Conservation (phyloP, 371 early-diverging fungal species). For the Sporodiniella umbellata region DNA sequence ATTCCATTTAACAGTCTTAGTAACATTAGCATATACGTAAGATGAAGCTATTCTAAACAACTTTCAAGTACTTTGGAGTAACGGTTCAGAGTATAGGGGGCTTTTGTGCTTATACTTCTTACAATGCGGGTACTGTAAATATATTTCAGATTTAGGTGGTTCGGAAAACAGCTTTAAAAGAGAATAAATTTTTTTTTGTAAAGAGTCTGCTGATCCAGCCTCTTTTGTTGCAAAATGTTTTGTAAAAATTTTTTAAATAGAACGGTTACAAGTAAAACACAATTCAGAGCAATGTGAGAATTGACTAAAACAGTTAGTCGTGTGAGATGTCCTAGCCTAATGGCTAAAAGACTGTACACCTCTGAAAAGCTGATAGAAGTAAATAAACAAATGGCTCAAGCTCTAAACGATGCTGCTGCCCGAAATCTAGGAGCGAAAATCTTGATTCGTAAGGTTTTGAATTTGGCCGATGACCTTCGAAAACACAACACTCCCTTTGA, state of each 20-base stretch:
- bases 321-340: not conserved
- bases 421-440: not conserved
- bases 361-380: slow-evolving; percentile 3
- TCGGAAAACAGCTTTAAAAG: too few species aligned
- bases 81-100: too few species aligned
- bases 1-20: too few species aligned
- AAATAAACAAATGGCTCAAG: slow-evolving; percentile 11
- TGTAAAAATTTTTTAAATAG: not conserved
- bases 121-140: too few species aligned
- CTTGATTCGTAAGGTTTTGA: slow-evolving; percentile 4
- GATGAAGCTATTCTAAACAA: too few species aligned
- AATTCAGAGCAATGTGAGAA: not conserved
- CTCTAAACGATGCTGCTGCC: slow-evolving; percentile 6
- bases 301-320: not conserved
- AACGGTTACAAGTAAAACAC: not conserved
- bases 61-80: too few species aligned
- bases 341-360: not conserved
- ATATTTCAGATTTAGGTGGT: too few species aligned
- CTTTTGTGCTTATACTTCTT: too few species aligned
- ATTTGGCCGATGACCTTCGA: slow-evolving; percentile 13
- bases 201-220: not conserved
- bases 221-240: too few species aligned
- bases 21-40: too few species aligned
- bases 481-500: slow-evolving; percentile 9
- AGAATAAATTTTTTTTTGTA: not conserved